Evolutionary conservation across 768 basidiomycete genomes (phyloP).

Genomic region (Aureoboletus auriporus): DNA sequence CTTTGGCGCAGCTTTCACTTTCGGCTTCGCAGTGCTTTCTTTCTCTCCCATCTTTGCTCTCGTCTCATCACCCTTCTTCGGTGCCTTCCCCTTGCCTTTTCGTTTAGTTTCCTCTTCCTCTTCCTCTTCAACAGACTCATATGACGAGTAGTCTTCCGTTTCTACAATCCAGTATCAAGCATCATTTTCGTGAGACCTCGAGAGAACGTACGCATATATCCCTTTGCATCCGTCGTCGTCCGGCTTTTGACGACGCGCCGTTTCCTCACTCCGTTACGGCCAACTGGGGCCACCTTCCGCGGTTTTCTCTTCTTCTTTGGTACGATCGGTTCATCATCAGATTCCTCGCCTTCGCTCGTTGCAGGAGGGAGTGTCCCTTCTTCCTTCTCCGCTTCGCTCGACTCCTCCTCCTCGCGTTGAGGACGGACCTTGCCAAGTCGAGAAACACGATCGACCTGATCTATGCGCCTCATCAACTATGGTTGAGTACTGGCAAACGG

Average conservation of each 20-base stretch:
- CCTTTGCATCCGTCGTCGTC: slow-evolving; percentile 55
- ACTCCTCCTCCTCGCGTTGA: slow-evolving; percentile 22
- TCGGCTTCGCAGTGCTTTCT: slow-evolving; percentile 14
- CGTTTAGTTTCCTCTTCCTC: slow-evolving; percentile 27
- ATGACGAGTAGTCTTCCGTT: slow-evolving; percentile 75
- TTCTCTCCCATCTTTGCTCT: slow-evolving; percentile 9
- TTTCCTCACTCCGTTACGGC: slow-evolving; percentile 76
- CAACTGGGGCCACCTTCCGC: slow-evolving; percentile 68
- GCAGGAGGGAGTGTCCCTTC: slow-evolving; percentile 26
- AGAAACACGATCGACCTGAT: slow-evolving; percentile 23
- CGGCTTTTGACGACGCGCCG: slow-evolving; percentile 58
- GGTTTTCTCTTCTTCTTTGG: slow-evolving; percentile 38
- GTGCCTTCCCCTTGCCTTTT: slow-evolving; percentile 14
- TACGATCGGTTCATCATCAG: slow-evolving; percentile 27
- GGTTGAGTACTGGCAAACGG: slow-evolving; percentile 11
- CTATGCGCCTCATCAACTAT: slow-evolving; percentile 12
- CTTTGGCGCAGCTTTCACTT: slow-evolving; percentile 16
- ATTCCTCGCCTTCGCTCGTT: slow-evolving; percentile 28
- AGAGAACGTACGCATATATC: slow-evolving; percentile 60
- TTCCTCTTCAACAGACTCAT: slow-evolving; percentile 71
- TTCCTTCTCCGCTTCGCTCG: slow-evolving; percentile 29
- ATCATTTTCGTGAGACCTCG: not conserved
- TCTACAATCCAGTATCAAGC: slow-evolving; percentile 36
- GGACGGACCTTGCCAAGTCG: slow-evolving; percentile 15
- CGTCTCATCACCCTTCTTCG: slow-evolving; percentile 20